Evolutionary conservation across 2,329 filamentous ascomycete genomes (phyloP), one percentile per base, ranked within the genome.

Genomic region (Aspergillus tubingensis): DNA sequence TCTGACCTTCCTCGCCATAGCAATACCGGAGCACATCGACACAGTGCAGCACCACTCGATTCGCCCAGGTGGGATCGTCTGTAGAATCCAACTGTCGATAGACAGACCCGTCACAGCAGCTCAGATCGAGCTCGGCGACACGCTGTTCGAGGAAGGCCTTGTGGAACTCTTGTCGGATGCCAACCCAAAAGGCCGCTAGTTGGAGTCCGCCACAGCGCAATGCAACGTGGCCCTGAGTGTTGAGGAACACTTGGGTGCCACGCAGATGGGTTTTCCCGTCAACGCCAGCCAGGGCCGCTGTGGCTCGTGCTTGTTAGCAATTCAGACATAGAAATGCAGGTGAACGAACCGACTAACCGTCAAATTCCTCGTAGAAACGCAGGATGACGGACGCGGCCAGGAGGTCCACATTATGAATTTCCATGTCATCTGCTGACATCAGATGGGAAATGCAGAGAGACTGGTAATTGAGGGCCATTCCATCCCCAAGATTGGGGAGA

Each of bases 1-100:
- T 76, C 2, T 62, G 59, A 38, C 68, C 62, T 60, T 62, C 47
- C 54, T 71, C 58, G 58, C 74, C 61, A 65, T 87, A 88, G 68
- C 86, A 88, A 64, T 82, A 87, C 58, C 86, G 83, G n/a, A 88
- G 73, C 0, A 87, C 82, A 60, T 87, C 84, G 11, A 85, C 85
- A 54, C 85, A 85, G 64, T 86, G 83, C 1, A 86, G 78, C 0
- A 88, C 80, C 21, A 85, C 83, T 7, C 85, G 80, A 70, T 88
- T 87, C 2, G 85, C 66, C 72, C 72, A 76, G 1, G 72, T 66
- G 4, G 49, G 38, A 15, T 63, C 62, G n/a, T 63, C 59, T 1
- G 56, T 48, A 2, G 43, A 52, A 2, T 48, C 23, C 15, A 63
- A 54, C 17, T 44, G 57, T 4, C 62, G 56, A 11, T 62, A 62